Evolutionary conservation across 1,284 basidiomycete genomes (phyloP).

Genomic region (Phellopilus nigrolimitatus): DNA sequence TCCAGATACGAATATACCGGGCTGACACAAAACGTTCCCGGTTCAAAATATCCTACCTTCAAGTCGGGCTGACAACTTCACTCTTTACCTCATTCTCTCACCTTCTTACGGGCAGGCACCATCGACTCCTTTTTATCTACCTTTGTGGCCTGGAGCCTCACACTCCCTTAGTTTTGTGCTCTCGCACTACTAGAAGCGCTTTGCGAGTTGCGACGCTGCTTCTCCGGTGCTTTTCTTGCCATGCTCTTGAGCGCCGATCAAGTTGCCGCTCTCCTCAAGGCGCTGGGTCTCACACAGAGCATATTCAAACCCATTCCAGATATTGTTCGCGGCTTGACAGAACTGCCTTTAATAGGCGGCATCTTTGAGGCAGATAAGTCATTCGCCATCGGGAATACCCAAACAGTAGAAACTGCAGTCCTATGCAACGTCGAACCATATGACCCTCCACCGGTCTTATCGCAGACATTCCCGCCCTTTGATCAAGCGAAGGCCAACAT

Average conservation of each 20-base stretch:
- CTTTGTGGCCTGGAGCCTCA: conserved; percentile 8
- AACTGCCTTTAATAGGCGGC: conserved; percentile 13
- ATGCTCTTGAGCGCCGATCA: conserved; percentile 26
- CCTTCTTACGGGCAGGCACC: conserved; percentile 15
- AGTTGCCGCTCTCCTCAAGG: conserved; percentile 31
- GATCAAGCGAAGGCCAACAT: conserved; percentile 44
- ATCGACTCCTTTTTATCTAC: background rate
- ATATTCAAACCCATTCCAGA: conserved; percentile 35
- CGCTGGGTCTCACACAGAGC: conserved; percentile 33
- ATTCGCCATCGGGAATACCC: background rate
- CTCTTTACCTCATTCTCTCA: conserved; percentile 2
- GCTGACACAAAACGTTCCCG: conserved; percentile 3
- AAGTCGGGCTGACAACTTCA: too few species aligned
- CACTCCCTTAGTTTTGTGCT: conserved; percentile 3
- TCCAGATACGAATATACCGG: too few species aligned
- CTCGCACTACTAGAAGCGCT: conserved; percentile 11
- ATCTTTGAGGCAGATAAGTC: conserved; percentile 12
- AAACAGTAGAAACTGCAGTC: conserved; percentile 5
- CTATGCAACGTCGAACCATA: conserved; percentile 37
- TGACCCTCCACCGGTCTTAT: conserved; percentile 30
- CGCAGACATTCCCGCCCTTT: conserved; percentile 44
- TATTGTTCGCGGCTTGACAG: conserved; percentile 13
- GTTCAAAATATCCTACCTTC: background rate
- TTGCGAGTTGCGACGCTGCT: background rate
- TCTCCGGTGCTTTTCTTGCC: background rate